Conservation (phyloP, 2,329 filamentous ascomycete genomes). For the Didymella arachidicola region DNA sequence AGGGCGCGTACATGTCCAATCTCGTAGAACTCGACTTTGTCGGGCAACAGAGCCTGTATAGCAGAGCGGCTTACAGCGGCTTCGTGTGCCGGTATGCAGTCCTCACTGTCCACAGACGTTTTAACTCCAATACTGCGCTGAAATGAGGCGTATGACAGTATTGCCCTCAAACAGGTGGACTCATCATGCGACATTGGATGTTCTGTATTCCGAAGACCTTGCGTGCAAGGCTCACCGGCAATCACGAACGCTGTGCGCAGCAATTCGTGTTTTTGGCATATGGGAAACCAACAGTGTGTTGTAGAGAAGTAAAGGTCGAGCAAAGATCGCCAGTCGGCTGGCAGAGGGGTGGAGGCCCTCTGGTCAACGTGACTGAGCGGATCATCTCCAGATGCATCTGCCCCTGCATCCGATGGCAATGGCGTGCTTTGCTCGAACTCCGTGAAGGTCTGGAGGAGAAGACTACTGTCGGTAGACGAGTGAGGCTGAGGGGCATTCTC, state of each 20-base stretch:
- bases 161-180: background rate
- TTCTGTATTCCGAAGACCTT: background rate
- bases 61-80: background rate
- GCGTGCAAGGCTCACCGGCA: background rate
- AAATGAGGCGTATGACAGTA: background rate
- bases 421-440: background rate
- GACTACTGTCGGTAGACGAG: background rate
- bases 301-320: slow-evolving; percentile 2
- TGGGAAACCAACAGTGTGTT: slow-evolving; percentile 5
- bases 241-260: slow-evolving; percentile 1
- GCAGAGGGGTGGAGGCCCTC: background rate
- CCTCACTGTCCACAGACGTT: background rate
- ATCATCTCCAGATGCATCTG: background rate
- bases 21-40: background rate
- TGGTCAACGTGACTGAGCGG: background rate
- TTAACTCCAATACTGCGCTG: background rate
- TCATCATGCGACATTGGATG: background rate
- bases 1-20: slow-evolving; percentile 4
- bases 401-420: background rate
- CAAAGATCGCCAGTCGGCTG: background rate
- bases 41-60: background rate
- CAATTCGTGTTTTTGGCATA: slow-evolving; percentile 7
- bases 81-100: background rate
- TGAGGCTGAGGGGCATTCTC: background rate
- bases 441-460: background rate